A percentile compares a stretch with the other conserved stretches of the same genome.
These are phyloP conservation scores for Diaporthe eres DNA, from an alignment of 2,329 filamentous ascomycete genomes.

Conservation along the genomic window DNA sequence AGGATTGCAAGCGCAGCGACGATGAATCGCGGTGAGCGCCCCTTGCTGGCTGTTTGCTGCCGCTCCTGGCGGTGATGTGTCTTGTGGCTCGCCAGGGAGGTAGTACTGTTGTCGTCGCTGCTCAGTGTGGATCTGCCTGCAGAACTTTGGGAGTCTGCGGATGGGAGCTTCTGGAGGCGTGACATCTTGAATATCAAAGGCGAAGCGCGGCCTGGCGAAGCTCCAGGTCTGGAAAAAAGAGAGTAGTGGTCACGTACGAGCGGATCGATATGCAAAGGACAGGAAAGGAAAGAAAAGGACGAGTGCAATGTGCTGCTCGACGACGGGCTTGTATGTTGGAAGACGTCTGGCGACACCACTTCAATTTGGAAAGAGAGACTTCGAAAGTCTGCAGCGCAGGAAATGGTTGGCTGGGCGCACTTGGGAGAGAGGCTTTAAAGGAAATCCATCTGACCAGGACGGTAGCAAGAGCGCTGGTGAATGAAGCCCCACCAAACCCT, in stretches of 20 bases:
- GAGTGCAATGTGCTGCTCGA: background rate
- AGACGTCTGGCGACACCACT: background rate
- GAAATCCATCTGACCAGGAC: background rate
- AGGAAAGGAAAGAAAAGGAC: background rate
- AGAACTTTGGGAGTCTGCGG: background rate
- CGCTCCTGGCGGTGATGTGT: background rate
- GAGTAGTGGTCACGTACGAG: background rate
- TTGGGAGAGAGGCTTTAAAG: background rate
- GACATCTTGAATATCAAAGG: background rate
- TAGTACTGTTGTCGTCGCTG: background rate
- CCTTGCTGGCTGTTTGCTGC: background rate
- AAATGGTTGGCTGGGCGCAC: background rate
- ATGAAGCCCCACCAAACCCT: background rate
- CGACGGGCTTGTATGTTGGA: too few species aligned
- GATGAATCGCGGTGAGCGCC: background rate
- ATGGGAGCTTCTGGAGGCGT: conserved; percentile 3
- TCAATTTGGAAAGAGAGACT: background rate
- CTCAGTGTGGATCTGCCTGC: background rate
- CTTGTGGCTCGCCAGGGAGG: background rate
- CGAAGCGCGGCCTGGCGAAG: background rate
- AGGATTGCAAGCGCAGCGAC: conserved; percentile 18
- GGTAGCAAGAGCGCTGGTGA: background rate
- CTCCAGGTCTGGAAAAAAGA: background rate
- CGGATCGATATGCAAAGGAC: background rate
- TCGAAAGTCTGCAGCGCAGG: background rate